A percentile compares a stretch with the other conserved stretches of the same genome.
These are phyloP conservation scores for Lactifluus volemus DNA, from an alignment of 768 basidiomycete genomes.

Conservation along the genomic window DNA sequence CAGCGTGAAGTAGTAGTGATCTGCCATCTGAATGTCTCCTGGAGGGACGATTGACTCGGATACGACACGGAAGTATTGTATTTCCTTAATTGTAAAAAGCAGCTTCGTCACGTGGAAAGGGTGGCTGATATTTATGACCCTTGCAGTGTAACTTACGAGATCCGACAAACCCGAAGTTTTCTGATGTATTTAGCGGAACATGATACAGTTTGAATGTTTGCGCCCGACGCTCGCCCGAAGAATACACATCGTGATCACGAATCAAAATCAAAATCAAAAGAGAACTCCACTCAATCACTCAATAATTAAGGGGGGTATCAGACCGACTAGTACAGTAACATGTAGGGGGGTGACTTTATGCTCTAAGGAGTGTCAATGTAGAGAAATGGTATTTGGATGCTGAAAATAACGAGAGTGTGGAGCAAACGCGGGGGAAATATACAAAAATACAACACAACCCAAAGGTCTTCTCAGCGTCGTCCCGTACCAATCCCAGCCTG, in stretches of 20 bases:
- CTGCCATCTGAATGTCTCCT: no score
- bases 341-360: neutral
- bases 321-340: slow-evolving; percentile 17
- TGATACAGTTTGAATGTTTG: neutral
- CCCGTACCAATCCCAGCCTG: slow-evolving; percentile 24
- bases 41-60: no score
- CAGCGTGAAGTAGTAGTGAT: no score
- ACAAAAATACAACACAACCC: neutral
- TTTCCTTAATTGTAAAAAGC: no score
- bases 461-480: slow-evolving; percentile 1
- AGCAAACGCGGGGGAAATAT: neutral
- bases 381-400: neutral
- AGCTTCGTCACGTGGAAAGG: no score
- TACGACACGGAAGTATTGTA: no score
- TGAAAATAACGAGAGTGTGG: neutral
- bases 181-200: neutral
- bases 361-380: neutral
- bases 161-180: neutral
- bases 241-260: neutral
- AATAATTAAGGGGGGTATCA: neutral
- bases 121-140: no score
- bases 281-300: neutral
- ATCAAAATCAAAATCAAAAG: neutral
- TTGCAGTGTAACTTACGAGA: no score
- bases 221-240: neutral